These are phyloP conservation scores for Vigna mungo DNA, from an alignment of 306 rosid species.

Conservation along the genomic window DNA sequence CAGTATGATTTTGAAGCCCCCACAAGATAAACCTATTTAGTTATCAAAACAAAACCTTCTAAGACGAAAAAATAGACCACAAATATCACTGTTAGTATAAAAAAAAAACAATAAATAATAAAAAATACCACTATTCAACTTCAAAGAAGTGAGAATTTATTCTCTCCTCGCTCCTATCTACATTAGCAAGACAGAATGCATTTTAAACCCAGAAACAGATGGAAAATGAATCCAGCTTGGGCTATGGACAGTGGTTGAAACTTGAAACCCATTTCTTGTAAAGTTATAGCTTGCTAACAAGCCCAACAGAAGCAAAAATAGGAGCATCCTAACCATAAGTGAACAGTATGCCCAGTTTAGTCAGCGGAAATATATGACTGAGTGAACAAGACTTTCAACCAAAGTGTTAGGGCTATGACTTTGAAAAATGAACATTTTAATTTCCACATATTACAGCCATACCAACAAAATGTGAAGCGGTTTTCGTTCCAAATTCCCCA, in stretches of 20 bases:
- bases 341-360: slow-evolving; percentile 21
- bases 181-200: slow-evolving; percentile 13
- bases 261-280: not conserved
- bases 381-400: slow-evolving; percentile 23
- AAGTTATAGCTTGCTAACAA: slow-evolving; percentile 27
- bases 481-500: slow-evolving; percentile 33
- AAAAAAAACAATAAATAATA: not conserved
- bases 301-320: slow-evolving; percentile 17
- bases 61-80: not conserved
- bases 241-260: slow-evolving; percentile 16
- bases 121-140: slow-evolving; percentile 17
- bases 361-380: slow-evolving; percentile 17
- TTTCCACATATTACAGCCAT: slow-evolving; percentile 32
- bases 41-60: slow-evolving; percentile 26
- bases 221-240: slow-evolving; percentile 10
- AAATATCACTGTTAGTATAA: slow-evolving; percentile 8
- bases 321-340: slow-evolving; percentile 9
- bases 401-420: slow-evolving; percentile 34
- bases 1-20: slow-evolving; percentile 21
- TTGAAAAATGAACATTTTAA: slow-evolving; percentile 12
- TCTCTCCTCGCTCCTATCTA: not conserved
- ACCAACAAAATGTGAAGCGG: slow-evolving; percentile 25
- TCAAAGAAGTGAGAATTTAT: slow-evolving; percentile 4
- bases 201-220: slow-evolving; percentile 16
- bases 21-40: slow-evolving; percentile 1